Conservation (phyloP, 306 rosid genomes). For the Senna tora region DNA sequence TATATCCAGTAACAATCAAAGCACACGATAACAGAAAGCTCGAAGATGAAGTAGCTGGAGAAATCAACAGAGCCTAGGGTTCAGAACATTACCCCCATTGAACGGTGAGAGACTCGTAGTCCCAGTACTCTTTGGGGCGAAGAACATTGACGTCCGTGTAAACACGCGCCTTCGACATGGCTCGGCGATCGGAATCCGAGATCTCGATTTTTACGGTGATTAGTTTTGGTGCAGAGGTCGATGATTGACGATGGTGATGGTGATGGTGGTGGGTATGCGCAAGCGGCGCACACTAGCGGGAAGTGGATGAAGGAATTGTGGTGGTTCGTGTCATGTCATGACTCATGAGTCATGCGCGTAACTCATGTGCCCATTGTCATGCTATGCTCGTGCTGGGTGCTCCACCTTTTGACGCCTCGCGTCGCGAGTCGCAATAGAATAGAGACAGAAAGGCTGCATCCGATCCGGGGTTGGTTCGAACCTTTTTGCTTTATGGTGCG, state of each 20-base stretch:
- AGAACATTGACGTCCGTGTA: constrained; percentile 77
- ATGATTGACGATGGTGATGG: not conserved
- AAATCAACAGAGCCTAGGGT: constrained; percentile 28
- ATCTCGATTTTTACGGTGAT: constrained; percentile 34
- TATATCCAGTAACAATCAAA: constrained; percentile 5
- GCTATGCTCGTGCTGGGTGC: too few species aligned
- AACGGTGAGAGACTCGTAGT: constrained; percentile 89
- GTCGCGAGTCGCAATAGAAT: not conserved
- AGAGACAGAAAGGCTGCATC: constrained; percentile 12
- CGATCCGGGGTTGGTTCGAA: not conserved
- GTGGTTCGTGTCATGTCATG: constrained; percentile 23
- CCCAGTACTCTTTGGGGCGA: constrained; percentile 95
- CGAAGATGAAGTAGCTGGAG: constrained; percentile 1
- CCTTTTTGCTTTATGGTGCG: not conserved
- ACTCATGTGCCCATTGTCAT: constrained; percentile 40
- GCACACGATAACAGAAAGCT: constrained; percentile 7
- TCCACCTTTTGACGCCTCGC: constrained; percentile 3
- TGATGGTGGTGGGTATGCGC: constrained; percentile 47
- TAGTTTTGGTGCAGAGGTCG: not conserved
- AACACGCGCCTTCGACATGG: constrained; percentile 87
- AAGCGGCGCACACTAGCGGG: constrained; percentile 60
- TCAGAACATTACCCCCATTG: constrained; percentile 75
- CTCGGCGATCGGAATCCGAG: constrained; percentile 33
- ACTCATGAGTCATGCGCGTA: constrained; percentile 43
- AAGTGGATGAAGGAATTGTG: constrained; percentile 39